phyloP scores from a whole-genome alignment of 306 rosid species.

The Gynostemma pentaphyllum region DNA sequence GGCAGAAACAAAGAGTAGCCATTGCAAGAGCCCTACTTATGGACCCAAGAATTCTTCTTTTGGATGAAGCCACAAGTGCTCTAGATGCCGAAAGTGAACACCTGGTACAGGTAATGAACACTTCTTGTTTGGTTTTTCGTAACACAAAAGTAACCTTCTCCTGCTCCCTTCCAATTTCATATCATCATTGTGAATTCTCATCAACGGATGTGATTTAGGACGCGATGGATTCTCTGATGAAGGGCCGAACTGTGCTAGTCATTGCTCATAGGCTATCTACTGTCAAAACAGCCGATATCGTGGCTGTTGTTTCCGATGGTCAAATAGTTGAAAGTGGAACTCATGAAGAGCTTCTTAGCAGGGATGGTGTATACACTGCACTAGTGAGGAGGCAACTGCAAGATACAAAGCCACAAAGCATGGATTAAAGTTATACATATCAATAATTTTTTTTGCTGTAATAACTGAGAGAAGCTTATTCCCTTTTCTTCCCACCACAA shows the following conservation, averaged over 20 bases:
- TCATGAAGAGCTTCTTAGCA: constrained; percentile 20
- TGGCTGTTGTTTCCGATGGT: constrained; percentile 24
- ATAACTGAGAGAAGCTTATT: background rate
- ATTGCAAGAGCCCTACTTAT: constrained; percentile 28
- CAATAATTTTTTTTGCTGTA: background rate
- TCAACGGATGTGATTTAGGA: constrained; percentile 9
- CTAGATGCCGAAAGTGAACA: constrained; percentile 26
- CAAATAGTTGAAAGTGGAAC: constrained; percentile 24
- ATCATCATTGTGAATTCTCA: background rate
- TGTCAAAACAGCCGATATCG: constrained; percentile 21
- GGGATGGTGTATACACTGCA: constrained; percentile 22
- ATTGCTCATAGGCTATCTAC: constrained; percentile 27
- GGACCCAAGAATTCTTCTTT: constrained; percentile 26
- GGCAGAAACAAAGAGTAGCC: constrained; percentile 27
- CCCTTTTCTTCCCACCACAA: background rate
- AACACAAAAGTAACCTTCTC: background rate
- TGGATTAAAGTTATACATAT: background rate
- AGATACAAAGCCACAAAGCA: constrained; percentile 4
- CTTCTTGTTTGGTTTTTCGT: background rate
- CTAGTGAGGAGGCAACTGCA: constrained; percentile 24
- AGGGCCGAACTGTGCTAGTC: constrained; percentile 23
- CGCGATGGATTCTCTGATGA: constrained; percentile 26
- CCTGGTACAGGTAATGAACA: constrained; percentile 16
- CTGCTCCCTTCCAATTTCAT: background rate
- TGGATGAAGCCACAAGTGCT: constrained; percentile 30